Percentiles rank a stretch among this genome's conserved stretches.
Conservation (phyloP, 306 rosid genomes). For the Heteromeles arbutifolia region DNA sequence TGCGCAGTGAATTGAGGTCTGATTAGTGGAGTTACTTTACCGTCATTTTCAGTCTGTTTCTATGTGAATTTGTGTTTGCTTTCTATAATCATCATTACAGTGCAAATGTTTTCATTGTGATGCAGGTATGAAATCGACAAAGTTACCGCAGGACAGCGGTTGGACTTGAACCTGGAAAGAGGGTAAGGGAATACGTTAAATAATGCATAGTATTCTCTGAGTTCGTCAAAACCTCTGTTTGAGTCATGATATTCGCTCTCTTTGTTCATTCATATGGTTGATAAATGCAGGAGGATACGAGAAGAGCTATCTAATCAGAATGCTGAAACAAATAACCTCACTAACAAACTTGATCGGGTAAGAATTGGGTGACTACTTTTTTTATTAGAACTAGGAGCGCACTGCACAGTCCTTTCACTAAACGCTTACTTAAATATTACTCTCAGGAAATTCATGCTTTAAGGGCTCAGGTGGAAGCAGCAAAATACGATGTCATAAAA, state of each 20-base stretch:
- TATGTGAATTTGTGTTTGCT: not conserved
- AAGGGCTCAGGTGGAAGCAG: slow-evolving; percentile 90
- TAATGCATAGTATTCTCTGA: not conserved
- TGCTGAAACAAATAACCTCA: slow-evolving; percentile 77
- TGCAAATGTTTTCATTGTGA: slow-evolving; percentile 19
- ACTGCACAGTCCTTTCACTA: not conserved
- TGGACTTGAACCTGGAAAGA: slow-evolving; percentile 94
- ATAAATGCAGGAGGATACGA: slow-evolving; percentile 68
- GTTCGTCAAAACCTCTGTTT: slow-evolving; percentile 10
- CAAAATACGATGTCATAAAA: slow-evolving; percentile 90
- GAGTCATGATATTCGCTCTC: not conserved
- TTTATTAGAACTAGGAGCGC: not conserved
- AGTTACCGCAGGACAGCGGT: slow-evolving; percentile 89
- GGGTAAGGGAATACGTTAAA: slow-evolving; percentile 42
- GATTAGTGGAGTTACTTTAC: not conserved
- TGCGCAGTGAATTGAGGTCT: slow-evolving; percentile 88
- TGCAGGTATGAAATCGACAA: slow-evolving; percentile 88
- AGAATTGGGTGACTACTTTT: slow-evolving; percentile 7
- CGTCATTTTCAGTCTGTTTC: slow-evolving; percentile 4
- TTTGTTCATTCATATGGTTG: slow-evolving; percentile 2
- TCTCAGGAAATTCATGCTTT: slow-evolving; percentile 80
- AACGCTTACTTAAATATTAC: not conserved
- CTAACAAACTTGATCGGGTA: slow-evolving; percentile 92
- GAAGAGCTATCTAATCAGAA: slow-evolving; percentile 83
- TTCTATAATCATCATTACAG: slow-evolving; percentile 6